phyloP scores from a whole-genome alignment of 208 protist genomes.

The Trypanosoma platydactyli region DNA sequence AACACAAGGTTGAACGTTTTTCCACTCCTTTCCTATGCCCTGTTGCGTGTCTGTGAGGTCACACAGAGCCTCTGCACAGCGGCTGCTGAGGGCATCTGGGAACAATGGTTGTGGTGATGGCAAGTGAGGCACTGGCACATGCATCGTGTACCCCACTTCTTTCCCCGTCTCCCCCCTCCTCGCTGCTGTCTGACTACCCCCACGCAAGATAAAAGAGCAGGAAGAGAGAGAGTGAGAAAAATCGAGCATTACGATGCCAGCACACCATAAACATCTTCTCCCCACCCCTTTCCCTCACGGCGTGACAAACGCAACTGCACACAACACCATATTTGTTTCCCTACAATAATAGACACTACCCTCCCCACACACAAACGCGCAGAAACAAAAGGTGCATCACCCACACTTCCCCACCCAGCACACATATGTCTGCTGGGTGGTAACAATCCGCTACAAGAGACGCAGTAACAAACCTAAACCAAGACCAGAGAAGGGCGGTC shows the following conservation, averaged over 20 bases:
- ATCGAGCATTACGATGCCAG: too few species aligned
- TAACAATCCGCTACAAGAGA: slow-evolving; percentile 5
- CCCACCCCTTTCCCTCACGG: too few species aligned
- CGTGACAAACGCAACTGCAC: too few species aligned
- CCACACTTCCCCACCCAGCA: background rate
- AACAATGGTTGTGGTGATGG: background rate
- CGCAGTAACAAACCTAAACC: slow-evolving; percentile 1
- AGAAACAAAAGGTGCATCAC: background rate
- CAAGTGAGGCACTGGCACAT: background rate
- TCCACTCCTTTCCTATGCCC: slow-evolving; percentile 48
- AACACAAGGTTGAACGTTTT: slow-evolving; percentile 79
- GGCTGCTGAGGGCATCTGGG: slow-evolving; percentile 1
- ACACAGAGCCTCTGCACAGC: slow-evolving; percentile 29
- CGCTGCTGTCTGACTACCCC: too few species aligned
- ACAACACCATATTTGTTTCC: too few species aligned
- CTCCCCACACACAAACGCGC: too few species aligned
- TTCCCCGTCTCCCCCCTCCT: too few species aligned
- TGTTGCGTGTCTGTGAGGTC: slow-evolving; percentile 49
- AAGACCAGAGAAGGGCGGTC: background rate
- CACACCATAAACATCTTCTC: too few species aligned
- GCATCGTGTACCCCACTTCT: slow-evolving; percentile 1
- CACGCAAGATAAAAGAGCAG: too few species aligned
- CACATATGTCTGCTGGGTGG: too few species aligned
- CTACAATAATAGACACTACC: too few species aligned
- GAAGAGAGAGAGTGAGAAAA: too few species aligned